These are phyloP conservation scores for Obba rivulosa DNA, from an alignment of 768 basidiomycete species.

Conservation along the genomic window DNA sequence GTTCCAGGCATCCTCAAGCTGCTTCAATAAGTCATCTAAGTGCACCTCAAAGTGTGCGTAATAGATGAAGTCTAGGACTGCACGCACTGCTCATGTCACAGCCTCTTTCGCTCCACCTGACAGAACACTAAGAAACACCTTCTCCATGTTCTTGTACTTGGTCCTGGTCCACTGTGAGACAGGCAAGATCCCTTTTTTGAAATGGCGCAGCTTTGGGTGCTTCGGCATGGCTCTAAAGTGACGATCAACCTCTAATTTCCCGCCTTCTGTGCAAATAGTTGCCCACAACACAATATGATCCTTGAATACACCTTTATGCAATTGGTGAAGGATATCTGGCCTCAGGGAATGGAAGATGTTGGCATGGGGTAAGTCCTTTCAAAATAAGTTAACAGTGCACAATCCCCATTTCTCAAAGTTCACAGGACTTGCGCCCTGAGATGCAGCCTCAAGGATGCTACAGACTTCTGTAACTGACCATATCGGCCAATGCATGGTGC, in stretches of 20 bases:
- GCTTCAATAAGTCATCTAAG: slow-evolving; percentile 21
- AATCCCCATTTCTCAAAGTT: slow-evolving; percentile 5
- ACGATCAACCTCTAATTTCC: slow-evolving; percentile 30
- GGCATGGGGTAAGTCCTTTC: slow-evolving; percentile 16
- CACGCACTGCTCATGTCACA: too few species aligned
- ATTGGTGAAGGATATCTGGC: slow-evolving; percentile 24
- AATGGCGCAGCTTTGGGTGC: too few species aligned
- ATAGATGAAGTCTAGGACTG: slow-evolving; percentile 40
- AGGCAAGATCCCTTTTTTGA: slow-evolving; percentile 34
- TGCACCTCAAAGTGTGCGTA: slow-evolving; percentile 31
- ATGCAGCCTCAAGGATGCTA: not conserved
- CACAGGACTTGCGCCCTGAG: not conserved
- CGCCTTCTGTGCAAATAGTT: slow-evolving; percentile 1
- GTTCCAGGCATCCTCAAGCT: slow-evolving; percentile 21
- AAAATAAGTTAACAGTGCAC: slow-evolving; percentile 29
- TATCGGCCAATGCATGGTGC: not conserved
- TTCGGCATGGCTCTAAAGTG: slow-evolving; percentile 27
- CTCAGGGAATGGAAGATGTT: slow-evolving; percentile 22
- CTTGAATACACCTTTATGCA: slow-evolving; percentile 17
- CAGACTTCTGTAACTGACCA: not conserved
- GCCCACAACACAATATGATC: slow-evolving; percentile 32
- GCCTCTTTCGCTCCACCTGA: slow-evolving; percentile 12
- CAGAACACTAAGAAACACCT: slow-evolving; percentile 23
- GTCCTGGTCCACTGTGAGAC: slow-evolving; percentile 38
- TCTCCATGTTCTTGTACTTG: slow-evolving; percentile 30